A percentile compares a stretch with the other conserved stretches of the same genome.
Evolutionary conservation across 2,329 filamentous ascomycete genomes (phyloP).

Genomic region (Remersonia thermophila): DNA sequence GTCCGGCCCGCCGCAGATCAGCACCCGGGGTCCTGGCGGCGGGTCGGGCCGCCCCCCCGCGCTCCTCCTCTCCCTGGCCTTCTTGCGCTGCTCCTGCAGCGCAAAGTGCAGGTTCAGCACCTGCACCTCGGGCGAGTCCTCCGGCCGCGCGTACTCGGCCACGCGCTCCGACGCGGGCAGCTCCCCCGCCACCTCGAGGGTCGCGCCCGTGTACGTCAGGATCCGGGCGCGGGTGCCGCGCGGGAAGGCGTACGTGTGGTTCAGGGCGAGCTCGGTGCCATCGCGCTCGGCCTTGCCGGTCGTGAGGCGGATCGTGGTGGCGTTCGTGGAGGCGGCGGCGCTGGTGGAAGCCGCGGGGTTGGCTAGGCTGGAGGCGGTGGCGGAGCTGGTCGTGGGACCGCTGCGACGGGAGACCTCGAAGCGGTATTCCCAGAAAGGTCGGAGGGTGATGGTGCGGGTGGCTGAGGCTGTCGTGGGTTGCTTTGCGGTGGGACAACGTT

Average conservation of each 20-base stretch:
- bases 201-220: constrained; percentile 84
- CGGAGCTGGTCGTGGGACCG: constrained; percentile 1
- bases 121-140: constrained; percentile 69
- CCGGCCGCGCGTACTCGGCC: constrained; percentile 52
- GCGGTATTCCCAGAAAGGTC: constrained; percentile 62
- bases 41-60: no score
- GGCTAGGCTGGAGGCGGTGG: constrained; percentile 29
- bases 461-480: constrained; percentile 20
- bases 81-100: constrained; percentile 54
- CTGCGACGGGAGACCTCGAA: constrained; percentile 51
- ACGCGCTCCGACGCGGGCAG: constrained; percentile 35
- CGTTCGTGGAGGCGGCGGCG: constrained; percentile 27
- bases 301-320: constrained; percentile 47
- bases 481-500: neutral
- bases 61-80: no score
- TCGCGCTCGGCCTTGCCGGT: constrained; percentile 85
- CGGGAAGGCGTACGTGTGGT: constrained; percentile 67
- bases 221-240: constrained; percentile 70
- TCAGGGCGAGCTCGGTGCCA: constrained; percentile 79
- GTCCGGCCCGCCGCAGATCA: constrained; percentile 67
- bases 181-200: constrained; percentile 60
- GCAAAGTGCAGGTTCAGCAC: constrained; percentile 83
- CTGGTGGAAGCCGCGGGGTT: no score
- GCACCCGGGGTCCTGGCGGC: constrained; percentile 49
- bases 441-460: constrained; percentile 39